Percentiles rank a stretch among this genome's conserved stretches.
These are phyloP conservation scores for Penicillium waksmanii DNA, from an alignment of 495 filamentous ascomycete genomes.

Conservation along the genomic window DNA sequence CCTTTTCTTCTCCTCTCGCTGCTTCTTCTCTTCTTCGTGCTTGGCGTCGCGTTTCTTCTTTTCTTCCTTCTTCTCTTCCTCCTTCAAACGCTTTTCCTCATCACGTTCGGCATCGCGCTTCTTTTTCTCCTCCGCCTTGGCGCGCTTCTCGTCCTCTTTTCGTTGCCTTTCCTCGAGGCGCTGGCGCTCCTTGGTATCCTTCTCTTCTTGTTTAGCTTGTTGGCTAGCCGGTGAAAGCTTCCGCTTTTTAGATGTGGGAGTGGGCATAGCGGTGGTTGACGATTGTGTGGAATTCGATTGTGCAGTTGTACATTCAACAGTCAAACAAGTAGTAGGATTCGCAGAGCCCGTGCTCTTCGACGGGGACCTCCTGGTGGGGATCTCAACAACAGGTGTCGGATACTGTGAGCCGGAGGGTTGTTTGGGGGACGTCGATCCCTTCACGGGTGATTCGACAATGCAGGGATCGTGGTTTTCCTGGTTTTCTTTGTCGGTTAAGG, in stretches of 20 bases:
- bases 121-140: conserved; percentile 49
- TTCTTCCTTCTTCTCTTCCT: conserved; percentile 48
- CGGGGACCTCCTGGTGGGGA: background rate
- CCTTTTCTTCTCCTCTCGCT: conserved; percentile 55
- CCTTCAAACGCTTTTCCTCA: conserved; percentile 42
- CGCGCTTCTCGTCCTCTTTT: conserved; percentile 48
- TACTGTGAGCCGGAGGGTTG: background rate
- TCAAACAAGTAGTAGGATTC: background rate
- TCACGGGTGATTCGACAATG: background rate
- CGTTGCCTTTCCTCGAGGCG: conserved; percentile 45
- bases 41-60: conserved; percentile 48
- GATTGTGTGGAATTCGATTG: background rate
- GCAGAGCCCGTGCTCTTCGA: background rate
- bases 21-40: conserved; percentile 46
- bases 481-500: conserved; percentile 22
- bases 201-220: conserved; percentile 57
- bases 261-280: background rate
- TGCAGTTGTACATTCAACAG: background rate
- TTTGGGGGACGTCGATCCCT: background rate
- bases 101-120: conserved; percentile 33
- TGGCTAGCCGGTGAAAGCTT: conserved; percentile 58
- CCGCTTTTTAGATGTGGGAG: conserved; percentile 47
- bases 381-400: conserved; percentile 13
- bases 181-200: conserved; percentile 55
- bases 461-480: conserved; percentile 36